Base-by-base conservation (phyloP, 2,329 filamentous ascomycete genomes). In the Fusarium oligoseptatum region DNA sequence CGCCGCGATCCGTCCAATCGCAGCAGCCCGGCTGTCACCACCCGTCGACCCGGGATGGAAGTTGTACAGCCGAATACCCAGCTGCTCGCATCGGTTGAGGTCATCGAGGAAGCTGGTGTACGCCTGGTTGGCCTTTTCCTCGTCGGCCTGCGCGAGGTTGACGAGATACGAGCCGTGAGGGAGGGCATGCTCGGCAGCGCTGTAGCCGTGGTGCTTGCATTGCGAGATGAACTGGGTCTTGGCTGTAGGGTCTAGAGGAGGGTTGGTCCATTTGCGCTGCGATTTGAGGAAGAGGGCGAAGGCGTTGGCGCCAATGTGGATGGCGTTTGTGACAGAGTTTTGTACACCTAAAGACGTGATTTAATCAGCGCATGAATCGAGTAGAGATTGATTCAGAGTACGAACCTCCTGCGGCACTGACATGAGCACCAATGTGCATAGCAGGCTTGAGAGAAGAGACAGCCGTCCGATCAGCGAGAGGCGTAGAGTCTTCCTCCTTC, bases 91-190 rank as follows among this genome's bases (percentile, higher is more conserved):
- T 11, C 97, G 91, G 60, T 90, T 86, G 1, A 99, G 87, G 81
- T 99, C 97, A 78, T 99, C 95, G 17, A 97, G 80, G 82, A 99
- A 99, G 67, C 91, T 90, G 43, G 87, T 88, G 81, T 97, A 98
- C 1, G 95, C 95, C 85, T 98, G 95, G 61, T 91, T 88, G 2
- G 95, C 94, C 82, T 97, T 97, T 43, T 88, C 88, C 29, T 89
- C 82, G 79, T 98, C 95, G 6, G 91, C 88, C 80, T 98, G 95
- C 1, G 97, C 97, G 7, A 99, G 90, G 81, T 99, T 99, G 79
- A 99, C 95, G 9, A 99, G 92, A 82, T 99, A 99, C 2, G 94
- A 97, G 37, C 97, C 97, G 81, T 99, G 97, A 0, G 97, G 97
- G 1, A 99, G 91, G 79, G 95, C 90, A 83, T 94, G 92, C 80